A percentile compares a stretch with the other conserved stretches of the same genome.
These are phyloP conservation scores for Globisporangium perplexum DNA, from an alignment of 352 stramenopile species.

Conservation along the genomic window DNA sequence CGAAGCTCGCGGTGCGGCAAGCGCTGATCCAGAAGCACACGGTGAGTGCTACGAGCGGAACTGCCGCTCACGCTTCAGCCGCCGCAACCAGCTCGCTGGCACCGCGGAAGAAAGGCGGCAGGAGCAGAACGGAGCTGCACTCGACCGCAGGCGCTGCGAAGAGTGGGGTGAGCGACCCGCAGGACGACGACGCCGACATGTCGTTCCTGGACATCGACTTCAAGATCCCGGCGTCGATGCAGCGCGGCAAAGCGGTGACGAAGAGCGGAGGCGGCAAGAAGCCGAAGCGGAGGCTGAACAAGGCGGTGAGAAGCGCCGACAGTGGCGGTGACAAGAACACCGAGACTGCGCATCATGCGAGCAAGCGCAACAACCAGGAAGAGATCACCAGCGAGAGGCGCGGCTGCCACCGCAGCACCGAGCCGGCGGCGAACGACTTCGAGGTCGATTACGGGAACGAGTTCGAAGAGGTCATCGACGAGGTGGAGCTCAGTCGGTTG, in stretches of 20 bases:
- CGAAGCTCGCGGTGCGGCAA: slow-evolving; percentile 31
- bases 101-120: slow-evolving; percentile 2
- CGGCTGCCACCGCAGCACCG: slow-evolving; percentile 3
- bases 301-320: neutral
- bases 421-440: slow-evolving; percentile 24
- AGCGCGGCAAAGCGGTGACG: slow-evolving; percentile 2
- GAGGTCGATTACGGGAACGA: slow-evolving; percentile 68
- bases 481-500: slow-evolving; percentile 43
- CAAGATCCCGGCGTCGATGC: slow-evolving; percentile 32
- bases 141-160: neutral
- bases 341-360: too few species aligned
- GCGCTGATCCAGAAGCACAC: slow-evolving; percentile 6
- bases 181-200: slow-evolving; percentile 31
- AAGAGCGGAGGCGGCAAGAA: slow-evolving; percentile 4
- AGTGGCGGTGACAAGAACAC: too few species aligned
- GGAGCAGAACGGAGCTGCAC: slow-evolving; percentile 6
- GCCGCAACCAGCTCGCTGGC: neutral
- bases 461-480: slow-evolving; percentile 82
- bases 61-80: neutral
- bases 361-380: slow-evolving; percentile 18
- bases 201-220: slow-evolving; percentile 45
- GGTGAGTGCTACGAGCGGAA: neutral
- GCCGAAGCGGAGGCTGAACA: neutral
- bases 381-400: slow-evolving; percentile 4
- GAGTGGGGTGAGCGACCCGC: neutral